These are phyloP conservation scores for Bonia amplexicaulis DNA, from an alignment of 176 grass and related monocot species.

Conservation along the genomic window DNA sequence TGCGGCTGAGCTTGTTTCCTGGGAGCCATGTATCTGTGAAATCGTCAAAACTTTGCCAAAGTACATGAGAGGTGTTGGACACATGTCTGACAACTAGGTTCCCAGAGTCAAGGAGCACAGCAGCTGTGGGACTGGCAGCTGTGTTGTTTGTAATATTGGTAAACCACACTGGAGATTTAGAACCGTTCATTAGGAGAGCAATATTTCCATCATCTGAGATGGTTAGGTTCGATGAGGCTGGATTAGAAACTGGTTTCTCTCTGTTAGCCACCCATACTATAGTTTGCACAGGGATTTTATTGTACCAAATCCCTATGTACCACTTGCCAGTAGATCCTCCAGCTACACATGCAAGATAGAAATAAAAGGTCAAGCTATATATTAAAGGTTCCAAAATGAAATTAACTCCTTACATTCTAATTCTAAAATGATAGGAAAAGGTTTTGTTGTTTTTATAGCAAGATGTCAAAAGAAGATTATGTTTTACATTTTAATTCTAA, in stretches of 20 bases:
- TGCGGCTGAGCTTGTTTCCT: conserved; percentile 29
- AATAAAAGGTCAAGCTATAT: conserved; percentile 1
- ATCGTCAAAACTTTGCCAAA: conserved; percentile 51
- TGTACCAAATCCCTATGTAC: conserved; percentile 50
- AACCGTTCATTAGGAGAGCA: not conserved
- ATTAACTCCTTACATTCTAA: not conserved
- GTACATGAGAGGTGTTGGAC: not conserved
- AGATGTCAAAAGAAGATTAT: not conserved
- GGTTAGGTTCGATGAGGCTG: conserved; percentile 14
- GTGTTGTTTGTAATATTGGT: not conserved
- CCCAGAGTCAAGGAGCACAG: conserved; percentile 14
- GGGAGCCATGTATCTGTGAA: conserved; percentile 44
- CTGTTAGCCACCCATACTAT: conserved; percentile 49
- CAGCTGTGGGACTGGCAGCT: not conserved
- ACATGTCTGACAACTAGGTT: conserved; percentile 28
- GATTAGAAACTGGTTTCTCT: conserved; percentile 28
- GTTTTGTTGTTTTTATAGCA: not conserved
- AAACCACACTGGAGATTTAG: conserved; percentile 15
- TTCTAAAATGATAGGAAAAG: not conserved
- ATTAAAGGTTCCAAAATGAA: too few species aligned
- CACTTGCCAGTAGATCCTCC: conserved; percentile 16
- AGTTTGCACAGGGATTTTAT: conserved; percentile 31
- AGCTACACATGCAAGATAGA: not conserved
- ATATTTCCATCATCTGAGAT: conserved; percentile 36
- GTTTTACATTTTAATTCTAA: not conserved